phyloP scores from a whole-genome alignment of 768 basidiomycete genomes.

The Lactarius evosmus region DNA sequence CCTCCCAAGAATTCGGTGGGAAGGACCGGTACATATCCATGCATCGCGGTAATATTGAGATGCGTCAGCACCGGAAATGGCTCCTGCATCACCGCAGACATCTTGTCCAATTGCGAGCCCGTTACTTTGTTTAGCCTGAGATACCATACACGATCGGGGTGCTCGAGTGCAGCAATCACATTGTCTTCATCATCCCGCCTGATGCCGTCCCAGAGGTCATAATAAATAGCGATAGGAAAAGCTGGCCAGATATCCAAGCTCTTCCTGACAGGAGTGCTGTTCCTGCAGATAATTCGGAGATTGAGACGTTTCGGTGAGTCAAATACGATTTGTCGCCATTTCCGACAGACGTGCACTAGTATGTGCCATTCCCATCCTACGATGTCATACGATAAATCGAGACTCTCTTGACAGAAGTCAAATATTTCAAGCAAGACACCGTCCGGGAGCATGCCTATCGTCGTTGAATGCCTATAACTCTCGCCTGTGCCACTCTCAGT shows the following conservation, averaged over 20 bases:
- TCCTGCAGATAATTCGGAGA: neutral
- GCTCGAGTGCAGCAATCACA: neutral
- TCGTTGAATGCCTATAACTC: too few relatives aligned
- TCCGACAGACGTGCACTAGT: neutral
- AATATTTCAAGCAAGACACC: too few relatives aligned
- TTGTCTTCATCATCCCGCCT: too few relatives aligned
- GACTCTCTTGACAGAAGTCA: too few relatives aligned
- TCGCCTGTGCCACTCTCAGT: too few relatives aligned
- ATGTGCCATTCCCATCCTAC: too few relatives aligned
- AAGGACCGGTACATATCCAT: neutral
- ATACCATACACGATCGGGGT: neutral
- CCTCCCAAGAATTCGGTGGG: neutral
- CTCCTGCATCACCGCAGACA: neutral
- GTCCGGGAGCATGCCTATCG: too few relatives aligned
- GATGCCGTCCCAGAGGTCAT: too few relatives aligned
- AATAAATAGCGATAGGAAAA: neutral
- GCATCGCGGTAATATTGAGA: too few relatives aligned
- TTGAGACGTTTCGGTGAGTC: neutral
- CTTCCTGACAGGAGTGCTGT: neutral
- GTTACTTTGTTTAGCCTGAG: neutral
- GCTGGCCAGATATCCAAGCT: neutral
- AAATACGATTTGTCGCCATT: neutral
- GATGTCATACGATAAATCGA: conserved; percentile 41
- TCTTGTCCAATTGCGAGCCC: neutral
- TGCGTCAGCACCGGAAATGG: neutral